Base-by-base conservation (phyloP, 1,139 yeast species). In the Pichia sp. region DNA sequence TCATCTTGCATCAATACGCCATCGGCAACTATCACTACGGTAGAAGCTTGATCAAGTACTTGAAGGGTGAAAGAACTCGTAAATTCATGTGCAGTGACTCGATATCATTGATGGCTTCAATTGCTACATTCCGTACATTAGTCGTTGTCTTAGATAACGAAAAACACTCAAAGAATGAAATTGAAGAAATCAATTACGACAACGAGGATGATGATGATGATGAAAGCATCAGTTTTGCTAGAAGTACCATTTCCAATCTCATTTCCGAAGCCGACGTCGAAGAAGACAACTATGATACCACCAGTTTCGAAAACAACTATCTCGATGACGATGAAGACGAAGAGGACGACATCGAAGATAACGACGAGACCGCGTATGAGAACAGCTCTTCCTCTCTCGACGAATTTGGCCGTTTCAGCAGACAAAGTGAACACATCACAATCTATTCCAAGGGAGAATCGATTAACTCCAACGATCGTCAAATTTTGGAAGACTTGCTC, bases 1-100 rank as follows among this genome's bases (percentile, higher is more conserved):
- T 62, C 35, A 60, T 62, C 15, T 34, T 60, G 19, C 58, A 60
- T 45, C 62, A 60, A 40, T 57, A 58, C 42, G 50, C 57, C 2
- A 40, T 40, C 22, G 55, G 53, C 27, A 56, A 60, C 27, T 15
- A 32, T n/a, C 36, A 41, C 4, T 54, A 57, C 24, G 62, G 58
- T 7, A 53, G 54, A 28, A 47, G 50, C 14, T 51, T 63, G 37
- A 50, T 61, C 15, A 51, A 53, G 35, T 56, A 59, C 47, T 38
- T 62, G 44, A 52, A 50, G 19, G 38, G 41, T 27, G 53, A 46
- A 32, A 43, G 39, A 22, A 33, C 42, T 2, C 33, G 44, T 9
- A 48, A 44, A 20, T 53, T 53, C 19, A 27, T 42, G 21, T 45
- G 50, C 32, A 44, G 45, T 5, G 51, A 51, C 37, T 56, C 58